Base-by-base conservation (phyloP, 1,139 yeast genomes). In the Yamadazyma jaroonii region DNA sequence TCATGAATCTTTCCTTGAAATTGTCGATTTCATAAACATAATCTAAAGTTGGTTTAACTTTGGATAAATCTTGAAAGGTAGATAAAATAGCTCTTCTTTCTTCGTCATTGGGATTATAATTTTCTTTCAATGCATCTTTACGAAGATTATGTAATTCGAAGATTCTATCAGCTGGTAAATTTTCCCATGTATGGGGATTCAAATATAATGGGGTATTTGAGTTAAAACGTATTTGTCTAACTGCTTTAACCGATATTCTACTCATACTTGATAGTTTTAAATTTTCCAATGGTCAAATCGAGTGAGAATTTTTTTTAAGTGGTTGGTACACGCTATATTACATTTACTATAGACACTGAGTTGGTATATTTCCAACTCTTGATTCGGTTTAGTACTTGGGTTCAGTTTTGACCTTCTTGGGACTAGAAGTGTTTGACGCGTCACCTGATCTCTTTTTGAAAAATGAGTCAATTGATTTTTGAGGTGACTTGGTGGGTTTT, bases 171-270 rank as follows among this genome's bases (percentile, higher is more conserved):
- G 85, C 76, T 13, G 86, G 82, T 40, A 82, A 64, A 0, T 83
- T 84, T 40, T 71, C 64, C 94, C 94, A 84, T 35, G 74, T 69
- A 42, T 77, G 78, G 4, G 94, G 94, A 43, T 77, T 70, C 45
- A 72, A 67, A 45, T 61, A 69, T 35, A 70, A 61, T 11, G 68
- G 57, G 8, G 35, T 32, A 5, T 32, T 32, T 26, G 45, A 37
- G 13, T 38, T 41, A 27, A 25, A 34, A 21, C 52, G 49, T 4
- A 42, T 25, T 13, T 38, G 42, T 22, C 22, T 28, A 9, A 23
- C 23, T 10, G 12, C 3, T 34, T 9, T 28, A 22, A 22, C 20
- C 7, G 36, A 11, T 12, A n/a, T 34, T 7, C 29, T 29, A 6
- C 12, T 34, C 32, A 22, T 34, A 20, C 25, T 29, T 15, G 14